Evolutionary conservation across 2,329 filamentous ascomycete species (phyloP), one percentile per base, ranked within the genome.

Genomic region (Fusarium chlamydosporum): DNA sequence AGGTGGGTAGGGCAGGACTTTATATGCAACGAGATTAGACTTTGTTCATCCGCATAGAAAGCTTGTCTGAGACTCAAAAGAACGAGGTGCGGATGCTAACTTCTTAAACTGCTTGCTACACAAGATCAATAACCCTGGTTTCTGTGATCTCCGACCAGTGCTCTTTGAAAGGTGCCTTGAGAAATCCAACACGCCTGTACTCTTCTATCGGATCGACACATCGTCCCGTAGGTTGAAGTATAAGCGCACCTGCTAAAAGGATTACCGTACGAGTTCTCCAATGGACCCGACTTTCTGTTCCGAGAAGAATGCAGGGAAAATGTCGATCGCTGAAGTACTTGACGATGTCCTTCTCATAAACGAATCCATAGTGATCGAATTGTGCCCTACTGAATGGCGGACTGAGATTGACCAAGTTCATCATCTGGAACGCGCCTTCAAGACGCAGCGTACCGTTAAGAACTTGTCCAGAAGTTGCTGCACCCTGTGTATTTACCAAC

Each of bases 401-500:
- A 20, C 13, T 10, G 3, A 26, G 29, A 6, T 31, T 16, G 12
- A 26, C 51, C 2, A 46, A 18, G 4, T 45, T 15, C 9, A 61
- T 35, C 7, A 3, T 31, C 10, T 31, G 18, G 18, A 54, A 16
- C 9, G 20, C 23, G 0, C 59, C 46, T 2, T n/a, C 6, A 7
- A 61, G 7, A 6, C 12, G 23, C 0, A 62, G 6, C 23, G 29
- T 54, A 6, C 34, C 41, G 3, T 47, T 5, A 3, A 55, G 29
- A 8, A 55, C 10, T 7, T 61, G 46, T 6, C 56, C 41, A 4
- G 56, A 61, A 15, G 34, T 61, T 10, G 54, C 34, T 1, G 11
- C 4, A 2, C 46, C 56, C 6, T 41, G 47, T 1, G 35, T 33
- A 4, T 12, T 18, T 6, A 61, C 33, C 8, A 16, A 12, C 40